Conservation (phyloP, 108 stramenopile genomes). For the Hondaea fermentalgiana region DNA sequence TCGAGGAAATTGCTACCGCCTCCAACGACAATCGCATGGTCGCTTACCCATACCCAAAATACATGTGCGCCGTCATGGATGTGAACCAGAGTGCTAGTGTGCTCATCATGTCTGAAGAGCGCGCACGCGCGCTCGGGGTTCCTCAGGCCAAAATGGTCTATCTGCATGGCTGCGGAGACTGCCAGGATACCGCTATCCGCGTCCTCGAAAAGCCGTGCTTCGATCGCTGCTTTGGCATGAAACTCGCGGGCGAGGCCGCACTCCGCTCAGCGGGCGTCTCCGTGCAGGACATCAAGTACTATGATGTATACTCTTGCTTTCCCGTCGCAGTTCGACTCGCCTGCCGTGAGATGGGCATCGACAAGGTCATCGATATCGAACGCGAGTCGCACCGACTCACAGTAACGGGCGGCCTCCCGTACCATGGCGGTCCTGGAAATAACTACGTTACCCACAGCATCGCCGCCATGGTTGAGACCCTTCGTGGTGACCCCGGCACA, state of each 20-base stretch:
- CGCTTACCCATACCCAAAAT: not conserved
- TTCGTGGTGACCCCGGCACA: not conserved
- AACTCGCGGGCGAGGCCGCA: not conserved
- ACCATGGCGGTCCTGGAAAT: not conserved
- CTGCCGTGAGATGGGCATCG: not conserved
- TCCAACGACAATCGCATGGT: not conserved
- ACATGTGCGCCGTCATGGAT: not conserved
- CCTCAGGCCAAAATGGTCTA: not conserved
- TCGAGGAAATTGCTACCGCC: not conserved
- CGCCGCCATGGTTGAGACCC: not conserved
- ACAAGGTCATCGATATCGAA: not conserved
- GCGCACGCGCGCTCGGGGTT: not conserved
- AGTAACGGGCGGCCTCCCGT: slow-evolving; percentile 12
- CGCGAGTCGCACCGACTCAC: not conserved
- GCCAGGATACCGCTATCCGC: not conserved
- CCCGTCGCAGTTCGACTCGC: not conserved
- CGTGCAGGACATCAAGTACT: not conserved
- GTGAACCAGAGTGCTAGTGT: not conserved
- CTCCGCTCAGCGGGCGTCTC: not conserved
- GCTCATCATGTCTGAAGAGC: not conserved
- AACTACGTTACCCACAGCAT: not conserved
- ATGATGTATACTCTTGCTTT: slow-evolving; percentile 6
- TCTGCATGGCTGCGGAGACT: not conserved
- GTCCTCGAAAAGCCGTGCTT: not conserved
- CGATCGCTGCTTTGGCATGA: slow-evolving; percentile 6